These are phyloP conservation scores for Nemania sp. DNA, from an alignment of 2,329 filamentous ascomycete genomes.

Conservation along the genomic window DNA sequence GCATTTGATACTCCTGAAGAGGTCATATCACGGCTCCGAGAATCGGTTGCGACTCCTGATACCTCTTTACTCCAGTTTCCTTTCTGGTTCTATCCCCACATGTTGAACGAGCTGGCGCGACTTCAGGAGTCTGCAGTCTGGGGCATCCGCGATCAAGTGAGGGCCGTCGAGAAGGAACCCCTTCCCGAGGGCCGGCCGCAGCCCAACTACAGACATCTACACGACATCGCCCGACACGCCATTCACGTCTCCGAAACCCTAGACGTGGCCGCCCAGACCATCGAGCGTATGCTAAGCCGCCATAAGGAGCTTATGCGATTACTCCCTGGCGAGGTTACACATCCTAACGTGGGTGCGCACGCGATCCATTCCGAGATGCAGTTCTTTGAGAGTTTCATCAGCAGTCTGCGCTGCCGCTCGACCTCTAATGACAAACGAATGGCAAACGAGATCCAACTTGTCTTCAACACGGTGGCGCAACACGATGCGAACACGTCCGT, in stretches of 20 bases:
- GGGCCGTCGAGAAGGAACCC: constrained; percentile 49
- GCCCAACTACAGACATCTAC: constrained; percentile 53
- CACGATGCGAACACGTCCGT: constrained; percentile 55
- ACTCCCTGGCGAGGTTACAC: neutral
- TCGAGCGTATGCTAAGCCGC: constrained; percentile 50
- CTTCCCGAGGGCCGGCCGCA: constrained; percentile 40
- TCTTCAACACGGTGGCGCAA: constrained; percentile 59
- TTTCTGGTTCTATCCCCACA: constrained; percentile 53
- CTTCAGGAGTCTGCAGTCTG: constrained; percentile 56
- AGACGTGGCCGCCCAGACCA: constrained; percentile 51
- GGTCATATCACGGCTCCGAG: constrained; percentile 25
- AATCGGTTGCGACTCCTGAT: constrained; percentile 13
- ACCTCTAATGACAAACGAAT: constrained; percentile 59
- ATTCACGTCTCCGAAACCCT: constrained; percentile 60
- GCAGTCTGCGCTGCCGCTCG: constrained; percentile 53
- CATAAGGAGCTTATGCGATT: constrained; percentile 45
- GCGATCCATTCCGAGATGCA: constrained; percentile 51
- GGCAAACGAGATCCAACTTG: constrained; percentile 67
- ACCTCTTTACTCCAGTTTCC: constrained; percentile 43
- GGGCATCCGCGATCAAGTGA: constrained; percentile 53
- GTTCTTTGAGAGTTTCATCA: constrained; percentile 52
- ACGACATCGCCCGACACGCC: constrained; percentile 58
- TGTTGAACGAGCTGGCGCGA: constrained; percentile 50
- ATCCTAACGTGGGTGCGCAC: constrained; percentile 11
- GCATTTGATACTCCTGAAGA: constrained; percentile 47